Conservation (phyloP, 208 protist species). For the Wallacemonas sp. region DNA sequence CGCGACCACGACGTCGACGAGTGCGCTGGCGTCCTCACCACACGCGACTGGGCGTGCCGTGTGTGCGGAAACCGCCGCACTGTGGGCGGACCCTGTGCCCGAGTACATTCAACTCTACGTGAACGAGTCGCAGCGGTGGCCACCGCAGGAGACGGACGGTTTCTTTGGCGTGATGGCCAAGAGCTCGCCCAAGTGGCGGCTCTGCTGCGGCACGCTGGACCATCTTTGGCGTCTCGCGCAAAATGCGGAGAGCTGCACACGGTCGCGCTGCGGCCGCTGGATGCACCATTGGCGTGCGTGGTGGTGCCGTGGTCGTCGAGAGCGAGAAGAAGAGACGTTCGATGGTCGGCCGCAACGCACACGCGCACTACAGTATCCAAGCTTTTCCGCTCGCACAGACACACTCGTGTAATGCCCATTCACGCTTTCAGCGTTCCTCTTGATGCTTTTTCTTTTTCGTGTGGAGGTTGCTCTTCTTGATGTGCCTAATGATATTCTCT, state of each 20-base stretch:
- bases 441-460: too few relatives aligned
- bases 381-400: not conserved
- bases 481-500: too few relatives aligned
- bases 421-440: too few relatives aligned
- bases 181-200: not conserved
- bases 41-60: not conserved
- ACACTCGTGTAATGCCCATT: too few relatives aligned
- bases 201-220: constrained; percentile 2
- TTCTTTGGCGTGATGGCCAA: constrained; percentile 14
- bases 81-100: not conserved
- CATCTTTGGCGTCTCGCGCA: not conserved
- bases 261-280: not conserved
- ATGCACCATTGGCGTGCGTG: not conserved
- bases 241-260: not conserved
- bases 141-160: not conserved
- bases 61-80: not conserved
- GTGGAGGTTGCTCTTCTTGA: too few relatives aligned
- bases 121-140: constrained; percentile 1
- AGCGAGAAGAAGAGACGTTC: not conserved
- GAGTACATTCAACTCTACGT: constrained; percentile 9
- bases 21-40: too few relatives aligned
- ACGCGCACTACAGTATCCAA: not conserved
- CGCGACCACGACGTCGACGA: too few relatives aligned
- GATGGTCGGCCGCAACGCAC: too few relatives aligned
- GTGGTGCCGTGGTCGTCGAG: not conserved